Evolutionary conservation across 352 stramenopile species (phyloP).

Genomic region (Phytopythium sindhum): DNA sequence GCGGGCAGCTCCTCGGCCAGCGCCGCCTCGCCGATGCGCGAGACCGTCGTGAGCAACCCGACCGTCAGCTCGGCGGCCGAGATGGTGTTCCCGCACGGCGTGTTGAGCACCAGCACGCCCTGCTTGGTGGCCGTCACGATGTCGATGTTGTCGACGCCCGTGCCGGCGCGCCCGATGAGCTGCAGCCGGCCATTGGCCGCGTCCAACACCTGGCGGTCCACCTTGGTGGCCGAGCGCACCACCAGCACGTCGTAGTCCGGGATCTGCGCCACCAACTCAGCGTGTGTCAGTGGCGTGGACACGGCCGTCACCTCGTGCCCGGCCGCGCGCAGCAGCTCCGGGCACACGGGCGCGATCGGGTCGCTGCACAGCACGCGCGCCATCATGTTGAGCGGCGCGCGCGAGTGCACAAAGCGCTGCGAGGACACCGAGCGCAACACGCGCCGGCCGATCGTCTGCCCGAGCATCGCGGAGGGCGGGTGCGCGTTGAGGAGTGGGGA

Average conservation of each 20-base stretch:
- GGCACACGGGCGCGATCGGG: conserved; percentile 78
- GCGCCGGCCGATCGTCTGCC: conserved; percentile 3
- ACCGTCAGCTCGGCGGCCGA: conserved; percentile 94
- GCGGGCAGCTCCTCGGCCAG: conserved; percentile 11
- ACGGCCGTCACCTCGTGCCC: conserved; percentile 82
- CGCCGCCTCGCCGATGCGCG: conserved; percentile 15
- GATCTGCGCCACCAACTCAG: conserved; percentile 69
- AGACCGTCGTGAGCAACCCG: conserved; percentile 86
- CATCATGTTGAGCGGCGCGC: conserved; percentile 41
- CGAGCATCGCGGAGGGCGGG: neutral
- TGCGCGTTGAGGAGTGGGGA: neutral
- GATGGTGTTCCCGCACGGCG: conserved; percentile 93
- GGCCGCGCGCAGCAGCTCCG: conserved; percentile 72
- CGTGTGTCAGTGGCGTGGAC: conserved; percentile 35
- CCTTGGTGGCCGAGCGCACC: conserved; percentile 80
- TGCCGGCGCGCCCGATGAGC: conserved; percentile 89
- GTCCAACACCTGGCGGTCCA: conserved; percentile 70
- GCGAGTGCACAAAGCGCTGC: conserved; percentile 27
- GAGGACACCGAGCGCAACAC: neutral
- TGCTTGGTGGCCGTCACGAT: conserved; percentile 86
- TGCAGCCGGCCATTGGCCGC: conserved; percentile 47
- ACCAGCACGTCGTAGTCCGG: conserved; percentile 87
- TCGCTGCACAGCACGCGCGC: conserved; percentile 87
- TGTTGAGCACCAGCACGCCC: conserved; percentile 96
- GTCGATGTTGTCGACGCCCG: conserved; percentile 94